Base-by-base conservation (phyloP, 345 rosid genomes). In the Corchorus capsularis region DNA sequence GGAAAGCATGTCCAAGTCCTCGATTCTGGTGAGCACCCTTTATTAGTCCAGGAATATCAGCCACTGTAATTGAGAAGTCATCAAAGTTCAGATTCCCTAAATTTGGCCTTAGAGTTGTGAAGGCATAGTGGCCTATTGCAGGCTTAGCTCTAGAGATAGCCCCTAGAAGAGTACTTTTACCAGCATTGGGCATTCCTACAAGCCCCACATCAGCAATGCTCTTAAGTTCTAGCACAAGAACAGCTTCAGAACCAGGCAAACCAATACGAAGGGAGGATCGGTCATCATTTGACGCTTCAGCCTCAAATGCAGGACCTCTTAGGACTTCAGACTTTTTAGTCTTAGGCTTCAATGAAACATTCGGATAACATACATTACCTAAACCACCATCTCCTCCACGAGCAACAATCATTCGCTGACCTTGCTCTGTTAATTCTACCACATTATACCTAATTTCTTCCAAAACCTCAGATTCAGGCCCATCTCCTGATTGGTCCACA, bases 131-230 rank as follows among this genome's bases (percentile, higher is more conserved):
- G 50, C 98, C 98, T 53, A 93, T 92, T 0, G 87, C 73, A 4
- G 99, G 97, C 79, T 87, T 93, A 49, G 97, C 98, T 61, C 93
- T 87, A 0, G 98, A 95, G 47, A 95, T 27, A 14, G 97, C 96
- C 59, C 97, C 98, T 16, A 95, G 84, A 72, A 95, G 97, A 52
- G 97, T 95, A 63, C 98, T 95, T 83, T 95, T 95, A 60, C 98
- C 98, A 6, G 97, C 98, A 77, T 91, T 95, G 69, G 99, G 98
- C 94, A 95, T 87, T 16, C 99, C 99, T 0, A 95, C 98, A 47
- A 93, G 91, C n/a, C 99, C 97, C 68, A 95, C 98, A 62, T 95
- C 99, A 2, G 99, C 98, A 13, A 95, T 93, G 86, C 94, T 93
- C 82, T 95, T 95, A 65, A 93, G 92, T 79, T 95, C 99, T 63